Conservation (phyloP, 257 asterid species). For the Solanum boliviense region DNA sequence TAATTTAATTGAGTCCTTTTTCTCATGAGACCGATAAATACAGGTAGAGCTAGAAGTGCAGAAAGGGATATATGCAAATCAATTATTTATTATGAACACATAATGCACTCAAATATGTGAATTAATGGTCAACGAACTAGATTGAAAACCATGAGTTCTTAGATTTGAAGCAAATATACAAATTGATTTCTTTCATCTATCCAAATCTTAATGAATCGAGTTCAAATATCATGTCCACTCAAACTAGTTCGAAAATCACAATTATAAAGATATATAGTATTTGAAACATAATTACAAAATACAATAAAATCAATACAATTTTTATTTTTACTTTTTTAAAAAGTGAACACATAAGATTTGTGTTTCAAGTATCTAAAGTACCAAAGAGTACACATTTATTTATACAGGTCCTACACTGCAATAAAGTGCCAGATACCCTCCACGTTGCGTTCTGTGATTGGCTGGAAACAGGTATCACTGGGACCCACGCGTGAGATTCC, state of each 20-base stretch:
- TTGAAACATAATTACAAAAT: neutral
- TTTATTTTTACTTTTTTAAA: neutral
- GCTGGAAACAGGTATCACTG: neutral
- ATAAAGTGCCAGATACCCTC: neutral
- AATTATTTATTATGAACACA: neutral
- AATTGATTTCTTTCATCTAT: neutral
- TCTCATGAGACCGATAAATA: neutral
- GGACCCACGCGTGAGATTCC: neutral
- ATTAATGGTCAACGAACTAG: neutral
- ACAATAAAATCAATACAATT: neutral
- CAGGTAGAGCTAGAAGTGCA: neutral
- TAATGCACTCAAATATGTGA: neutral
- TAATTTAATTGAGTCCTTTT: neutral
- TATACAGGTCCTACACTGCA: neutral
- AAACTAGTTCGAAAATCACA: neutral
- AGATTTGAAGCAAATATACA: neutral
- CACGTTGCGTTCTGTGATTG: conserved; percentile 9
- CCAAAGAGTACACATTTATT: neutral
- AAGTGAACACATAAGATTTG: neutral
- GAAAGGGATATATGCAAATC: neutral
- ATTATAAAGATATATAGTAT: neutral
- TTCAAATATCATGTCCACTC: neutral
- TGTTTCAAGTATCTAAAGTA: neutral
- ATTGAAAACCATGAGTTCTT: neutral
- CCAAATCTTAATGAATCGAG: neutral